These are phyloP conservation scores for Sugiyamaella neomexicana DNA, from an alignment of 1,139 yeast species.

Conservation along the genomic window DNA sequence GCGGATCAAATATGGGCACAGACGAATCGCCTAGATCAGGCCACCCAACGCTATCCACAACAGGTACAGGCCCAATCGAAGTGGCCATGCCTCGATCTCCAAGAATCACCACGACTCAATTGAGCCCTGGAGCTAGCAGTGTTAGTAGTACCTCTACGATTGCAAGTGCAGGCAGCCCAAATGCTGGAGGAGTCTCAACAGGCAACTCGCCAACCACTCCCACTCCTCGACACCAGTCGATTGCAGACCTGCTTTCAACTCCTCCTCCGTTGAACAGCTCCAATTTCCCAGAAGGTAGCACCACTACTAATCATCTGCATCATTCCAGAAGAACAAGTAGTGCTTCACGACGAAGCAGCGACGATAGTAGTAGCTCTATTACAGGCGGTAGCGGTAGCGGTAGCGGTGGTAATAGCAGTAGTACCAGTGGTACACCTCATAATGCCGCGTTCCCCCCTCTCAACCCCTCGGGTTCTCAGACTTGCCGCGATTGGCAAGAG, in stretches of 20 bases:
- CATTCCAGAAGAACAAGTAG: conserved; percentile 21
- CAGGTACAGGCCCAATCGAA: conserved; percentile 5
- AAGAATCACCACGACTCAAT: conserved; percentile 7
- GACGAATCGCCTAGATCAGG: conserved; percentile 4
- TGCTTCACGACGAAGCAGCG: conserved; percentile 20
- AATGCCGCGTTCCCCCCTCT: conserved; percentile 10
- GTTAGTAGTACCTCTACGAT: too few relatives aligned
- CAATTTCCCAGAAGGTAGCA: conserved; percentile 18
- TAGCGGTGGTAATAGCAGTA: conserved; percentile 10
- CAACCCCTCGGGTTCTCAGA: neutral
- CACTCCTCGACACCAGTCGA: conserved; percentile 40
- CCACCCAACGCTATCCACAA: conserved; percentile 2
- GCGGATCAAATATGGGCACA: conserved; percentile 3
- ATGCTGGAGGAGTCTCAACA: neutral
- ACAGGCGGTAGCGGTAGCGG: conserved; percentile 10
- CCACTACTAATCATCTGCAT: neutral
- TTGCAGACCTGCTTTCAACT: conserved; percentile 77
- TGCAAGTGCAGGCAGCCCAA: neutral
- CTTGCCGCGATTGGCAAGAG: conserved; percentile 64
- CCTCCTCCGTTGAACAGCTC: conserved; percentile 63
- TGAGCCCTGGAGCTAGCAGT: conserved; percentile 7
- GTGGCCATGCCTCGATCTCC: conserved; percentile 10
- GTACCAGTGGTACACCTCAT: conserved; percentile 4
- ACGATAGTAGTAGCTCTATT: conserved; percentile 21
- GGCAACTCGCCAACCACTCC: conserved; percentile 6